Conservation (phyloP, 169 alveolate genomes). For the Pseudocohnilembus persalinus region DNA sequence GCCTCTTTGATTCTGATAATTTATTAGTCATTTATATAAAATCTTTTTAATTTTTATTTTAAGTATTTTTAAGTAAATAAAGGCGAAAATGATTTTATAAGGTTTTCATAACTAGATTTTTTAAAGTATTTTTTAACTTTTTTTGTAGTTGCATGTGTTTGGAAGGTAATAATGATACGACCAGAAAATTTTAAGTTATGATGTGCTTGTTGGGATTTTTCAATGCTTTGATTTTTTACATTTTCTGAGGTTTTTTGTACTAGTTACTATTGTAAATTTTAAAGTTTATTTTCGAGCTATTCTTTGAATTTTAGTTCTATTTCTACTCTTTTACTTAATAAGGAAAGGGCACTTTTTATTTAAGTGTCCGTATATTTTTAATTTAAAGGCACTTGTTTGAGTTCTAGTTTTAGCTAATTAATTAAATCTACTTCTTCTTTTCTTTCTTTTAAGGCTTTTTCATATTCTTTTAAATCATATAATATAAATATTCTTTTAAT, state of each 20-base stretch:
- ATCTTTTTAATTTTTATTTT: too few relatives aligned
- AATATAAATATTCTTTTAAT: background rate
- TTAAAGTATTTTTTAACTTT: background rate
- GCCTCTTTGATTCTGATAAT: background rate
- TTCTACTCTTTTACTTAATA: background rate
- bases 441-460: background rate
- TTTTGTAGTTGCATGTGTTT: background rate
- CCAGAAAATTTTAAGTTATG: background rate
- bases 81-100: too few relatives aligned
- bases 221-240: background rate
- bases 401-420: background rate
- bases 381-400: background rate
- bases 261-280: background rate
- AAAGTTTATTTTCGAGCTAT: background rate
- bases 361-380: background rate
- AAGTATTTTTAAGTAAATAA: background rate
- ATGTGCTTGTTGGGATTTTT: background rate
- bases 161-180: background rate
- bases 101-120: background rate
- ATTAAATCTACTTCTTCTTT: background rate
- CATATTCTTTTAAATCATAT: background rate
- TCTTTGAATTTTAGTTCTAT: background rate
- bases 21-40: background rate
- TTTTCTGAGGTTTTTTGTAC: background rate
- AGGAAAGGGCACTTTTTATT: too few relatives aligned